A percentile compares a stretch with the other conserved stretches of the same genome.
phyloP scores from a whole-genome alignment of 805 yeast species.

The Danielozyma ontarioensis region DNA sequence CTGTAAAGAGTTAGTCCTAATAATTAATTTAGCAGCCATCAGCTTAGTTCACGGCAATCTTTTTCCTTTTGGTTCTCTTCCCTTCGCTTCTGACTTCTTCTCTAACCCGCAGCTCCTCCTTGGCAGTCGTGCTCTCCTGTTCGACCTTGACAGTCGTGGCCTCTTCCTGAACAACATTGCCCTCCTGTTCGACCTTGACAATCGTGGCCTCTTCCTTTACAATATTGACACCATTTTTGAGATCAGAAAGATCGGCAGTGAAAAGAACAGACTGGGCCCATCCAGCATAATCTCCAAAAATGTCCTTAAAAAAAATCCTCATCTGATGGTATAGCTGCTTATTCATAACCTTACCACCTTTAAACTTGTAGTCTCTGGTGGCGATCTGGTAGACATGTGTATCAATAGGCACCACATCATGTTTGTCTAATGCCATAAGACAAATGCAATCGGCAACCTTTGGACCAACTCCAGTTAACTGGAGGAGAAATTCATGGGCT shows the following conservation, averaged over 20 bases:
- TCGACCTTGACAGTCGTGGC: conserved; percentile 26
- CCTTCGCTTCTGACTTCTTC: too few species aligned
- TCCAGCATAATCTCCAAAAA: conserved; percentile 93
- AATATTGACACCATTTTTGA: conserved; percentile 59
- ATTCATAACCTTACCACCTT: conserved; percentile 42
- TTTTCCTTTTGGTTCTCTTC: too few species aligned
- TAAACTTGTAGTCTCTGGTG: conserved; percentile 67
- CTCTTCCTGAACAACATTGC: conserved; percentile 27
- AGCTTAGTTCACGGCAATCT: too few species aligned
- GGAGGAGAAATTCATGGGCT: conserved; percentile 55
- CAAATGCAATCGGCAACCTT: conserved; percentile 97
- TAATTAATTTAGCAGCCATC: too few species aligned
- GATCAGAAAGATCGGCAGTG: conserved; percentile 73
- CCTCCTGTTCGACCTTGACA: conserved; percentile 47
- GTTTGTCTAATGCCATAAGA: conserved; percentile 83
- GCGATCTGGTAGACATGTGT: conserved; percentile 94
- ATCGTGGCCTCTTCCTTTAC: conserved; percentile 9
- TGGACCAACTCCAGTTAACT: conserved; percentile 89
- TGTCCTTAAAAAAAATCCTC: conserved; percentile 50
- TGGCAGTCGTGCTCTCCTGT: conserved; percentile 50
- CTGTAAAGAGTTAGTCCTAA: too few species aligned
- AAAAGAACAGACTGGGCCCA: conserved; percentile 98
- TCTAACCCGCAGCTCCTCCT: conserved; percentile 2
- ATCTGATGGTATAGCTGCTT: conserved; percentile 52
- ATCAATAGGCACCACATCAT: conserved; percentile 88